A percentile compares a stretch with the other conserved stretches of the same genome.
Evolutionary conservation across 1,284 basidiomycete genomes (phyloP).

Genomic region (Filobasidium uniguttulatum): DNA sequence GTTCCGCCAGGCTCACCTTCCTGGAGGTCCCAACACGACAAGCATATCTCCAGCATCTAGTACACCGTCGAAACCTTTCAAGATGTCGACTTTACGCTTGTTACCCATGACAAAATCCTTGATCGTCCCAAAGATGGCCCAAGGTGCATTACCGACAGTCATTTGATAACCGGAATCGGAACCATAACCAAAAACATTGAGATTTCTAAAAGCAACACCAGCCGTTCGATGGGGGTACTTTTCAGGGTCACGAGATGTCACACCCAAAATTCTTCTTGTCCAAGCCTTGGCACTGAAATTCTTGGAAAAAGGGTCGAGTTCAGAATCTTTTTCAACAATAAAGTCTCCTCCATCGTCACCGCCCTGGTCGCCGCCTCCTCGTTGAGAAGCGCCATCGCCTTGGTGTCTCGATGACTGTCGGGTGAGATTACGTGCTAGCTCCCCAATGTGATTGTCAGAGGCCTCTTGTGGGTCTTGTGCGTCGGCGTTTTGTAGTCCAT

Average conservation of each 20-base stretch:
- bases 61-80: constrained; percentile 39
- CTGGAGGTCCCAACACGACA: constrained; percentile 46
- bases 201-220: constrained; percentile 40
- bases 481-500: too few species aligned
- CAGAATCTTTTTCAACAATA: constrained; percentile 24
- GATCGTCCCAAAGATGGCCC: constrained; percentile 29
- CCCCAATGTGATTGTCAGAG: constrained; percentile 14
- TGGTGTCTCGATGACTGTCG: constrained; percentile 17
- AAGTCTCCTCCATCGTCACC: constrained; percentile 18
- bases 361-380: neutral
- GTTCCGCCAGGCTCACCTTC: constrained; percentile 34
- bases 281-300: constrained; percentile 38
- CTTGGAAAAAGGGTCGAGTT: constrained; percentile 37
- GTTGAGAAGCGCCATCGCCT: too few species aligned
- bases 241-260: constrained; percentile 26
- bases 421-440: constrained; percentile 24
- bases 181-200: constrained; percentile 40
- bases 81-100: constrained; percentile 39
- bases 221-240: constrained; percentile 30
- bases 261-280: constrained; percentile 27
- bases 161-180: constrained; percentile 41
- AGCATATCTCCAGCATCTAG: constrained; percentile 43
- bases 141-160: constrained; percentile 38
- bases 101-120: constrained; percentile 30
- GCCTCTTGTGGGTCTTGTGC: too few species aligned